Conservation (phyloP, 371 early-diverging fungal species). For the Mortierella sp. region DNA sequence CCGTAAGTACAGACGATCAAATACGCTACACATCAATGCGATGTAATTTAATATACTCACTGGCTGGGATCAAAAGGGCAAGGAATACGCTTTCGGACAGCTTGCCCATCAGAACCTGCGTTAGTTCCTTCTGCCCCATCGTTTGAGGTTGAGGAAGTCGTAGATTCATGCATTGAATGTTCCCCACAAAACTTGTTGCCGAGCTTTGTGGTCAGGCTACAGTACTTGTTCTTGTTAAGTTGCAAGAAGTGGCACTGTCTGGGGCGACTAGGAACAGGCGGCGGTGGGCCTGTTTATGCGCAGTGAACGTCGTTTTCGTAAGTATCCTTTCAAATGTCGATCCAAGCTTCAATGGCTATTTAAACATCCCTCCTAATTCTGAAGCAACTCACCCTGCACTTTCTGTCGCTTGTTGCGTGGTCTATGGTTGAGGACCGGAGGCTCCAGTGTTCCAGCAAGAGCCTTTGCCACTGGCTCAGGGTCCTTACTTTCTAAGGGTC, state of each 20-base stretch:
- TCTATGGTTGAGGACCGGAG: constrained; percentile 41
- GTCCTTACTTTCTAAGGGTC: constrained; percentile 39
- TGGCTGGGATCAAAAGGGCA: constrained; percentile 89
- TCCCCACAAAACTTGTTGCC: constrained; percentile 82
- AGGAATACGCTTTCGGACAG: constrained; percentile 67
- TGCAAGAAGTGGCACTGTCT: constrained; percentile 62
- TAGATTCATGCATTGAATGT: constrained; percentile 56
- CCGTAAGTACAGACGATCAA: not conserved
- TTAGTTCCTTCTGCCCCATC: constrained; percentile 7
- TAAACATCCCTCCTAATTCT: no score
- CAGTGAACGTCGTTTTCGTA: not conserved
- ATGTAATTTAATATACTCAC: constrained; percentile 55
- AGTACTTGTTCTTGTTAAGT: constrained; percentile 70
- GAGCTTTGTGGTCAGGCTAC: constrained; percentile 71
- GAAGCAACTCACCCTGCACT: constrained; percentile 27
- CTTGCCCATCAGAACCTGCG: constrained; percentile 13
- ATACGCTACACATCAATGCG: not conserved
- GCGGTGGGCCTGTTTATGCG: constrained; percentile 31
- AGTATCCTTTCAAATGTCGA: not conserved
- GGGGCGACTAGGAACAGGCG: constrained; percentile 54
- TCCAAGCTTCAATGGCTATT: no score
- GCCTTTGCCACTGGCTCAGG: constrained; percentile 43
- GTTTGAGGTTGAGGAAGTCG: constrained; percentile 5
- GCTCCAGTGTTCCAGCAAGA: constrained; percentile 46
- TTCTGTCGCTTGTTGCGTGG: constrained; percentile 52